Evolutionary conservation across 768 basidiomycete species (phyloP), one percentile per base, ranked within the genome.

Genomic region (Leccinum olivaceopallidum): DNA sequence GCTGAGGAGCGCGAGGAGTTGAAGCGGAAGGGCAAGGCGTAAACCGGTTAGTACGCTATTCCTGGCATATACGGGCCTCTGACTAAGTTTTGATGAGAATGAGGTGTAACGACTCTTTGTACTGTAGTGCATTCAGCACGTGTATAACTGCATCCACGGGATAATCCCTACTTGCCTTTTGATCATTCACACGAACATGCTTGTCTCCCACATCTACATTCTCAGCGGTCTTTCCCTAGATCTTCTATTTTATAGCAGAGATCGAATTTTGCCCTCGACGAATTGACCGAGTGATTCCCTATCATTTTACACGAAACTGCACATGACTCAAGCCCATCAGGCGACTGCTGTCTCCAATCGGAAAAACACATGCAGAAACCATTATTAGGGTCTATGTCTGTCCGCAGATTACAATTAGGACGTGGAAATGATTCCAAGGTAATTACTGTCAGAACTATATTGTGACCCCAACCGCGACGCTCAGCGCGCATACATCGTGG

Each of bases 1-100:
- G 66, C 66, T 3, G 83, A 85, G 59, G 86, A 87, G 20, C 78
- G 79, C 56, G 80, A 82, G 64, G 55, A 68, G 39, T 61, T 86
- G 60, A 75, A 60, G 66, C 73, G 76, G 63, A 85, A 84, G 69
- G 79, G 77, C 26, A 76, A 66, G 55, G 71, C 60, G 12, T 74
- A 47, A 73, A 49, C 10, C 4, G 20, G 20, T 47, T 20, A 47
- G 44, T 20, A 20, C 12, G 42, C 9, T 13, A 3, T 47, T 20
- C 44, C 20, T 47, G 44, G 44, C 5, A 47, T 42, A n/a, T 42
- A n/a, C 9, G n/a, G 18, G 9, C 39, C 39, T 9, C 18, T 3
- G 18, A 9, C 8, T n/a, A n/a, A 42, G 39, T 42, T 42, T n/a
- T 9, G 39, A 42, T 42, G 39, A n/a, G 42, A n/a, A 42, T 4